phyloP scores from a whole-genome alignment of 78 protist genomes.

The Cavenderia fasciculata region DNA sequence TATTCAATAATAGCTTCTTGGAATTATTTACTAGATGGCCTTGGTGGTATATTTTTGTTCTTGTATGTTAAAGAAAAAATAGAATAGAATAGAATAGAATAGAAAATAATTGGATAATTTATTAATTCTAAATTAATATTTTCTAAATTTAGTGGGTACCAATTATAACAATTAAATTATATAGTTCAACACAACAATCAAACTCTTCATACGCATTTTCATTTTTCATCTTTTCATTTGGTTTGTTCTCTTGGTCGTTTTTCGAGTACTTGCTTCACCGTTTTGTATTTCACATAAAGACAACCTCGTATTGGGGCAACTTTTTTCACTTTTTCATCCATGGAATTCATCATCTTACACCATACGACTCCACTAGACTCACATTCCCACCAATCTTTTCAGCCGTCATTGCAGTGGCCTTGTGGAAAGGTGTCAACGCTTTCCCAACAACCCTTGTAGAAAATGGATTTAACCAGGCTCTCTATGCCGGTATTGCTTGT shows the following conservation, averaged over 20 bases:
- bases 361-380: slow-evolving; percentile 83
- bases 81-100: background rate
- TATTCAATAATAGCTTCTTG: slow-evolving; percentile 52
- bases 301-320: slow-evolving; percentile 71
- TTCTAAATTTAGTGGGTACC: slow-evolving; percentile 63
- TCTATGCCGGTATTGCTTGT: slow-evolving; percentile 65
- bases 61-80: slow-evolving; percentile 9
- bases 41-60: slow-evolving; percentile 81
- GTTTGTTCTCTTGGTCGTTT: slow-evolving; percentile 76
- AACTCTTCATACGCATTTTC: slow-evolving; percentile 44
- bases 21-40: slow-evolving; percentile 80
- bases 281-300: slow-evolving; percentile 74
- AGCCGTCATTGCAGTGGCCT: slow-evolving; percentile 20
- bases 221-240: slow-evolving; percentile 33
- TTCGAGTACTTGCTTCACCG: slow-evolving; percentile 88
- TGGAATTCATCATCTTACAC: slow-evolving; percentile 91
- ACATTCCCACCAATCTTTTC: slow-evolving; percentile 84
- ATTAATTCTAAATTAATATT: background rate
- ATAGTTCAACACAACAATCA: slow-evolving; percentile 16
- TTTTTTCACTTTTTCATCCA: slow-evolving; percentile 89
- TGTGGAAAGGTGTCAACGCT: background rate
- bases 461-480: slow-evolving; percentile 59
- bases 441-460: slow-evolving; percentile 21
- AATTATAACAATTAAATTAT: slow-evolving; percentile 38
- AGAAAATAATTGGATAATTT: background rate